These are phyloP conservation scores for Durotheca rogersii DNA, from an alignment of 495 filamentous ascomycete species.

Conservation along the genomic window DNA sequence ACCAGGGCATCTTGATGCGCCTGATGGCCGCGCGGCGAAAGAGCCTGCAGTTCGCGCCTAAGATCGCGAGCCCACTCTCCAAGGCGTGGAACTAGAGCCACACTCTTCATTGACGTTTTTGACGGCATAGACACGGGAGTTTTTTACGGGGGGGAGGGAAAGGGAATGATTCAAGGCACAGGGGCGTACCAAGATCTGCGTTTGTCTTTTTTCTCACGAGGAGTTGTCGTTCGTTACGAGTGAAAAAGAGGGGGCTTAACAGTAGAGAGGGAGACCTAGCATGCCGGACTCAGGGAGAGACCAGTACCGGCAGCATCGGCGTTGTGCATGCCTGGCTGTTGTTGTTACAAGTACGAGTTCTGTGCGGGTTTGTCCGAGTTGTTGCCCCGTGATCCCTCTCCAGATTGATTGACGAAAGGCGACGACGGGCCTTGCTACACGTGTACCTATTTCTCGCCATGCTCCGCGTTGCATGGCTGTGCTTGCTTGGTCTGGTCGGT, in stretches of 20 bases:
- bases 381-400: not conserved
- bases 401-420: too few species aligned
- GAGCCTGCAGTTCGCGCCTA: constrained; percentile 79
- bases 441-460: not conserved
- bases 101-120: not conserved
- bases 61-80: constrained; percentile 72
- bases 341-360: too few species aligned
- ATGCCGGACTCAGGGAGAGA: not conserved
- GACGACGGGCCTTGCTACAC: too few species aligned
- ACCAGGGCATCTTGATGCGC: constrained; percentile 58
- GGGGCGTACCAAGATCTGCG: not conserved
- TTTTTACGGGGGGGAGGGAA: too few species aligned
- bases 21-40: constrained; percentile 75
- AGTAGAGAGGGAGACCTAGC: not conserved
- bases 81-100: constrained; percentile 44
- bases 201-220: not conserved
- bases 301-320: not conserved
- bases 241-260: not conserved
- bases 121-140: not conserved
- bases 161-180: not conserved
- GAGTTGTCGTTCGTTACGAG: not conserved
- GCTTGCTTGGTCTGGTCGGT: too few species aligned
- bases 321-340: not conserved
- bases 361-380: too few species aligned
- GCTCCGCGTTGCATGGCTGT: too few species aligned